Evolutionary conservation across 306 rosid species (phyloP).

Genomic region (Amphicarpaea edgeworthii): DNA sequence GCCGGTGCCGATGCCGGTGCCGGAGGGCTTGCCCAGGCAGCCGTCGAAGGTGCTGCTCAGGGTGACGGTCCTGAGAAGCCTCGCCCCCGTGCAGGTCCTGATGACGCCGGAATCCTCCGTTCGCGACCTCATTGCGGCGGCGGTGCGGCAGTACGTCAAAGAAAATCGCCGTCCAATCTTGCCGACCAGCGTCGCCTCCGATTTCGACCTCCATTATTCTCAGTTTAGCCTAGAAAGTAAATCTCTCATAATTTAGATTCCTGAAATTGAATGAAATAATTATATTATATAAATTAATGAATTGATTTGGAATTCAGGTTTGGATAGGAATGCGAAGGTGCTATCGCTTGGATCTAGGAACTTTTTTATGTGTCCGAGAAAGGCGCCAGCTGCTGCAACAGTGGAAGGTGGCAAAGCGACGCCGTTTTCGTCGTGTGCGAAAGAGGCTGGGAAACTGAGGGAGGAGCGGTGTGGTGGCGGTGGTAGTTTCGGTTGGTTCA

Average conservation of each 20-base stretch:
- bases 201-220: conserved; percentile 85
- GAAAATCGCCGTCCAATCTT: conserved; percentile 87
- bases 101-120: conserved; percentile 67
- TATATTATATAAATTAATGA: no score
- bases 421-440: conserved; percentile 63
- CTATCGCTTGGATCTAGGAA: conserved; percentile 76
- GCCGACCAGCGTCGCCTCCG: conserved; percentile 48
- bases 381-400: not conserved
- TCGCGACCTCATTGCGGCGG: conserved; percentile 63
- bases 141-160: conserved; percentile 62
- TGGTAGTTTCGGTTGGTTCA: conserved; percentile 63
- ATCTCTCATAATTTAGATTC: no score
- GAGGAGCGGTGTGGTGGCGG: conserved; percentile 14
- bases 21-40: conserved; percentile 54
- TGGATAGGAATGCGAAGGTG: conserved; percentile 68
- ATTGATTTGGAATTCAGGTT: no score
- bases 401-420: conserved; percentile 45
- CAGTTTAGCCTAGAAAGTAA: conserved; percentile 96
- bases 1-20: conserved; percentile 4
- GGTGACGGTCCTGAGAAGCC: conserved; percentile 78
- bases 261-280: no score
- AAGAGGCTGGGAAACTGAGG: conserved; percentile 52
- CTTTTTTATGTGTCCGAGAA: conserved; percentile 69
- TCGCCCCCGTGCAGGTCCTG: conserved; percentile 77
- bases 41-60: conserved; percentile 79